These are phyloP conservation scores for Dissophora globulifera DNA, from an alignment of 192 early-diverging fungal species.

Conservation along the genomic window DNA sequence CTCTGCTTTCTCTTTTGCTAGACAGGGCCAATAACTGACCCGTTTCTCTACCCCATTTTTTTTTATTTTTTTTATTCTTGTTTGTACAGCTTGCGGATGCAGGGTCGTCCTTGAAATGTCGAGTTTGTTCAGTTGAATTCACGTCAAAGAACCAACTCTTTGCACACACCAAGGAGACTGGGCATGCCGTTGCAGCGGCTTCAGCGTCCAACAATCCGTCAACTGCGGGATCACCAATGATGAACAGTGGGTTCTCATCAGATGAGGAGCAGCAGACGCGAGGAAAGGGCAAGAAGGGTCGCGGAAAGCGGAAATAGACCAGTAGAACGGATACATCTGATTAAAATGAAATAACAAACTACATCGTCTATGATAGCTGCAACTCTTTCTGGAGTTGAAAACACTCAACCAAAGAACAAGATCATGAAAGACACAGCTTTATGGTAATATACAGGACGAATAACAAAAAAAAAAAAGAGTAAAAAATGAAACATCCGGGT, in stretches of 20 bases:
- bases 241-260: conserved; percentile 21
- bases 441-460: too few relatives aligned
- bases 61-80: not conserved
- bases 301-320: conserved; percentile 45
- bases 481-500: too few relatives aligned
- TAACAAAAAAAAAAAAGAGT: too few relatives aligned
- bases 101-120: conserved; percentile 65
- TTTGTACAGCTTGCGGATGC: conserved; percentile 55
- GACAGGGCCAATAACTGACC: too few relatives aligned
- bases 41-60: not conserved
- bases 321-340: too few relatives aligned
- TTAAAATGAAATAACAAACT: too few relatives aligned
- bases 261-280: conserved; percentile 34
- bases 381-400: too few relatives aligned
- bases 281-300: conserved; percentile 51
- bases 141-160: conserved; percentile 86
- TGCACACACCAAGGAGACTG: conserved; percentile 85
- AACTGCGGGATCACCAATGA: not conserved
- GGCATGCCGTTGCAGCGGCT: conserved; percentile 77
- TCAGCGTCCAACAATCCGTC: not conserved
- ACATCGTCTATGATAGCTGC: too few relatives aligned
- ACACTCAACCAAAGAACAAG: too few relatives aligned
- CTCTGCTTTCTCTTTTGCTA: too few relatives aligned
- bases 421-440: too few relatives aligned
- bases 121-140: conserved; percentile 82